Conservation (phyloP, 2,329 filamentous ascomycete species). For the Alternaria atra region DNA sequence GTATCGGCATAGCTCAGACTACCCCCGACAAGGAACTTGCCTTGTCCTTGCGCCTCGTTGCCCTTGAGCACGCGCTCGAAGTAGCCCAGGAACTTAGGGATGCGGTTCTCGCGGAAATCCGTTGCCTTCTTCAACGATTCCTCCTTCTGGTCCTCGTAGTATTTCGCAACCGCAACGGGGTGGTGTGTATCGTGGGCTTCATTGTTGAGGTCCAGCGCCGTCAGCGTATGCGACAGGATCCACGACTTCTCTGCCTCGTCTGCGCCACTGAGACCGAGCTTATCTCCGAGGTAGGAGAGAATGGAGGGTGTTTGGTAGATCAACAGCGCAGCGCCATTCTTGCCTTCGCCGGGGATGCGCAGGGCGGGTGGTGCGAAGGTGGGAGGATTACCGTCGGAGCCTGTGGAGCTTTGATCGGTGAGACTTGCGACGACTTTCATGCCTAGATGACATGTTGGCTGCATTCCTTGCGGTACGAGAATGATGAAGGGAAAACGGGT, state of each 20-base stretch:
- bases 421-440: conserved; percentile 61
- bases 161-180: conserved; percentile 66
- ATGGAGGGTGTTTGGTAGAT: conserved; percentile 78
- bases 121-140: conserved; percentile 67
- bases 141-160: conserved; percentile 79
- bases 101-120: conserved; percentile 67
- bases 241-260: conserved; percentile 62
- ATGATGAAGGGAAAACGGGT: neutral
- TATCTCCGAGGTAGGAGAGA: conserved; percentile 72
- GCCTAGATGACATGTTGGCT: conserved; percentile 32
- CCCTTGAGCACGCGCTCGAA: conserved; percentile 72
- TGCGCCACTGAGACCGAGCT: conserved; percentile 64
- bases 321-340: conserved; percentile 64
- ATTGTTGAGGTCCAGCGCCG: conserved; percentile 75
- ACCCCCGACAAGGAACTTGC: conserved; percentile 71
- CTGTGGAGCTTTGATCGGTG: conserved; percentile 54
- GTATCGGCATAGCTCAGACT: conserved; percentile 76
- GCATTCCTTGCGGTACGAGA: no score
- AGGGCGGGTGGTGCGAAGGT: conserved; percentile 73
- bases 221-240: conserved; percentile 71
- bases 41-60: conserved; percentile 65
- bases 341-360: conserved; percentile 57
- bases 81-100: conserved; percentile 77
- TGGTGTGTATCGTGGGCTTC: conserved; percentile 82
- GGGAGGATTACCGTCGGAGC: conserved; percentile 69